phyloP scores from a whole-genome alignment of 2,329 filamentous ascomycete species.

The Exutisphaerella laricina region DNA sequence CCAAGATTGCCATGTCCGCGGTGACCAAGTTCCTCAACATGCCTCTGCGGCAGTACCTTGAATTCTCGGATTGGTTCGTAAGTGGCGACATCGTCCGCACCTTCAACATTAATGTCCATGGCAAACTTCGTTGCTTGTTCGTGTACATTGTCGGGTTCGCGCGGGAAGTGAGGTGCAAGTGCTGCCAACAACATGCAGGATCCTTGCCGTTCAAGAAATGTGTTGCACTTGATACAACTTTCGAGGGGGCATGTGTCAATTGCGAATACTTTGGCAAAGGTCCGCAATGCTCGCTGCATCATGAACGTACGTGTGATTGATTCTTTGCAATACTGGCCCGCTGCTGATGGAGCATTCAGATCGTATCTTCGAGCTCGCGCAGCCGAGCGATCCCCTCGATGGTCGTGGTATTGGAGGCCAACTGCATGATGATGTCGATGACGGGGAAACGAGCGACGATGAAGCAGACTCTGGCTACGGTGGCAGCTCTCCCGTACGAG shows the following conservation, averaged over 20 bases:
- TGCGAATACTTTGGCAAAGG: background rate
- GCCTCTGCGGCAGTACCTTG: background rate
- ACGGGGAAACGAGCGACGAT: background rate
- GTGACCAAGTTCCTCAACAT: background rate
- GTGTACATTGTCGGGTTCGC: background rate
- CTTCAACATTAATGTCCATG: background rate
- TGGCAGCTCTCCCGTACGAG: background rate
- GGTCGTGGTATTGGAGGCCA: too few species aligned
- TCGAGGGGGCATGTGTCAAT: background rate
- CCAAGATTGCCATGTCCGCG: background rate
- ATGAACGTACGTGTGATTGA: background rate
- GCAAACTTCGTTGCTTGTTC: background rate
- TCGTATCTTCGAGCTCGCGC: background rate
- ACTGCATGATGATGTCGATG: background rate
- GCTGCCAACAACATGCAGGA: background rate
- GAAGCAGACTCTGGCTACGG: slow-evolving; percentile 1
- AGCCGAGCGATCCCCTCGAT: too few species aligned
- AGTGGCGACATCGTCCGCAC: background rate
- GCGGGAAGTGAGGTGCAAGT: background rate
- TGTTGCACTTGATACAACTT: background rate
- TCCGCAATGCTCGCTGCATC: background rate
- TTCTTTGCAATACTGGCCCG: background rate
- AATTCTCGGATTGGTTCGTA: background rate
- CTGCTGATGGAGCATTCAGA: background rate
- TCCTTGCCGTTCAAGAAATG: background rate